These are phyloP conservation scores for Aspergillus haitiensis DNA, from an alignment of 495 filamentous ascomycete species.

Conservation along the genomic window DNA sequence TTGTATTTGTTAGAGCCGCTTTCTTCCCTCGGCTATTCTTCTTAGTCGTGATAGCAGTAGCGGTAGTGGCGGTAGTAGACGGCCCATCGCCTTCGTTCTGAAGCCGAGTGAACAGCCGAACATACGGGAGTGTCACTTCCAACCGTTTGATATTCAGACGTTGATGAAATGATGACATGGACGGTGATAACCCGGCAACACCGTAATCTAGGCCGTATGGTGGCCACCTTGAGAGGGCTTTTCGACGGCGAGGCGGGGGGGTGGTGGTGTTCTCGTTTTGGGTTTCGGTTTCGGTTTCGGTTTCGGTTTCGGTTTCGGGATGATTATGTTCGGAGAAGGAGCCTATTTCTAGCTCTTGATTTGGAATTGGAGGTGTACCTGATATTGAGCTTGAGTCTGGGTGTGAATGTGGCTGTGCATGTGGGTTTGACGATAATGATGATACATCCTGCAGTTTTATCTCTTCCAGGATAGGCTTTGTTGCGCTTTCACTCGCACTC, in stretches of 20 bases:
- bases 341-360: too few relatives aligned
- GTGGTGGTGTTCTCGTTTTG: neutral
- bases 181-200: constrained; percentile 15
- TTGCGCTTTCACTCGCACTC: neutral
- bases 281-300: constrained; percentile 7
- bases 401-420: too few relatives aligned
- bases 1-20: neutral
- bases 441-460: too few relatives aligned
- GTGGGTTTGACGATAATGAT: too few relatives aligned
- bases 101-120: constrained; percentile 27
- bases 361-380: too few relatives aligned
- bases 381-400: too few relatives aligned
- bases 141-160: constrained; percentile 25
- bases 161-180: constrained; percentile 18
- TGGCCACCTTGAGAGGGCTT: constrained; percentile 43
- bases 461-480: neutral
- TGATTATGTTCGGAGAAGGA: neutral
- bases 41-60: neutral
- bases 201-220: constrained; percentile 44
- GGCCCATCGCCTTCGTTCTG: neutral
- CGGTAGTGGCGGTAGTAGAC: neutral
- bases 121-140: constrained; percentile 37
- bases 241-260: constrained; percentile 32
- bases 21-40: neutral
- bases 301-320: neutral